Percentiles rank a stretch among this genome's conserved stretches.
phyloP scores from a whole-genome alignment of 768 basidiomycete species.

The Coprinellus aureogranulatus region DNA sequence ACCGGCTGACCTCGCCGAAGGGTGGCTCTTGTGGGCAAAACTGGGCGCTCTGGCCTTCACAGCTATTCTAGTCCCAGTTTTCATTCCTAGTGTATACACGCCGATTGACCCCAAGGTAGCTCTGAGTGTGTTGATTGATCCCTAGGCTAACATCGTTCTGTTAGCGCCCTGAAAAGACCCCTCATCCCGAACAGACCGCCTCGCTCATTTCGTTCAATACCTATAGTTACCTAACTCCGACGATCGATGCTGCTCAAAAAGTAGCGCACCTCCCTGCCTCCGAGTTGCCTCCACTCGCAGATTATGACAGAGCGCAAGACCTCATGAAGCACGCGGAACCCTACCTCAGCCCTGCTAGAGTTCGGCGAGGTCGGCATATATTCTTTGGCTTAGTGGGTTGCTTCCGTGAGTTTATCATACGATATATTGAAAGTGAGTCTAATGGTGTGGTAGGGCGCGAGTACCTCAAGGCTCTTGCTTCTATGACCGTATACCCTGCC shows the following conservation, averaged over 20 bases:
- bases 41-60: conserved; percentile 31
- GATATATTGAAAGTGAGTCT: too few relatives aligned
- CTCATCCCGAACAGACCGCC: conserved; percentile 53
- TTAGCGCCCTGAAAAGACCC: conserved; percentile 29
- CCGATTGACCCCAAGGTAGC: conserved; percentile 46
- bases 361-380: conserved; percentile 40
- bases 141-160: background rate
- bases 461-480: conserved; percentile 24
- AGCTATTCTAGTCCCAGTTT: conserved; percentile 48
- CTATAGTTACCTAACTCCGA: conserved; percentile 56
- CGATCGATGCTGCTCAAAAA: conserved; percentile 45
- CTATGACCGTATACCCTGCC: conserved; percentile 24
- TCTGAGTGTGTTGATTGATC: background rate
- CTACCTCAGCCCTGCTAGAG: conserved; percentile 38
- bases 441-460: conserved; percentile 22
- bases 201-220: conserved; percentile 40
- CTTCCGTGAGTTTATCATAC: conserved; percentile 23
- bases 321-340: conserved; percentile 26
- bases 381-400: conserved; percentile 44
- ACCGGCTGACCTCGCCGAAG: conserved; percentile 41
- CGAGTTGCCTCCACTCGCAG: conserved; percentile 60
- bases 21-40: conserved; percentile 27
- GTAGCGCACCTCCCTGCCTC: conserved; percentile 49
- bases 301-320: conserved; percentile 46
- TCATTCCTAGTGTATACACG: conserved; percentile 50